A percentile compares a stretch with the other conserved stretches of the same genome.
Conservation (phyloP, 2,329 filamentous ascomycete genomes). For the Pestalotiopsis sp. region DNA sequence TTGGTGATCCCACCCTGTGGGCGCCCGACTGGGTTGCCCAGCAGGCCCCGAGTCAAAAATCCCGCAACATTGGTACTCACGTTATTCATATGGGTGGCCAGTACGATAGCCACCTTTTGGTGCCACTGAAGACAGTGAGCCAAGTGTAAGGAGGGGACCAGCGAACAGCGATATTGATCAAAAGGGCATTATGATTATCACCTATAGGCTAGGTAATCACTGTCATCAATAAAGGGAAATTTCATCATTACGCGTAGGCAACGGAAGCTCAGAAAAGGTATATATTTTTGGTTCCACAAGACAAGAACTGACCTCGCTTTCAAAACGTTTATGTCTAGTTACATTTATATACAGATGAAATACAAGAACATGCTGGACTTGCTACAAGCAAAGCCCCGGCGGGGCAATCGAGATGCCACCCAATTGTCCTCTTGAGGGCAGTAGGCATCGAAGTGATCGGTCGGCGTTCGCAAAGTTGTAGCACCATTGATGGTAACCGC, state of each 20-base stretch:
- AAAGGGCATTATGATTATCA: no score
- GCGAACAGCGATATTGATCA: not conserved
- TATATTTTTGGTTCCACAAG: no score
- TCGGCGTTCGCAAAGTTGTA: not conserved
- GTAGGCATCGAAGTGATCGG: not conserved
- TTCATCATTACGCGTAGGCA: no score
- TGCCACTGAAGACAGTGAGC: not conserved
- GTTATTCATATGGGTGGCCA: not conserved
- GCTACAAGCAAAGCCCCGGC: no score
- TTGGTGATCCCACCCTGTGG: not conserved
- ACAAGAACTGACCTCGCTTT: not conserved
- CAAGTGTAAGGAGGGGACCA: not conserved
- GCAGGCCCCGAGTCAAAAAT: not conserved
- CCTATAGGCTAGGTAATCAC: no score
- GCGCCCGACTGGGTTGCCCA: not conserved
- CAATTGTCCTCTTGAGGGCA: not conserved
- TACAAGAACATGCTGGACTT: no score
- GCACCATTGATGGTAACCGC: not conserved
- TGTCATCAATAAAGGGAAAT: no score
- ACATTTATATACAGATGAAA: not conserved
- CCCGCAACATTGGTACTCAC: not conserved
- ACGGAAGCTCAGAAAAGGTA: no score
- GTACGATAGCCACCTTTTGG: not conserved
- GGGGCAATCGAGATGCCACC: no score
- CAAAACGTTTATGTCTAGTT: slow-evolving; percentile 1